phyloP scores from a whole-genome alignment of 257 asterid species.

The Nicotiana obtusifolia region DNA sequence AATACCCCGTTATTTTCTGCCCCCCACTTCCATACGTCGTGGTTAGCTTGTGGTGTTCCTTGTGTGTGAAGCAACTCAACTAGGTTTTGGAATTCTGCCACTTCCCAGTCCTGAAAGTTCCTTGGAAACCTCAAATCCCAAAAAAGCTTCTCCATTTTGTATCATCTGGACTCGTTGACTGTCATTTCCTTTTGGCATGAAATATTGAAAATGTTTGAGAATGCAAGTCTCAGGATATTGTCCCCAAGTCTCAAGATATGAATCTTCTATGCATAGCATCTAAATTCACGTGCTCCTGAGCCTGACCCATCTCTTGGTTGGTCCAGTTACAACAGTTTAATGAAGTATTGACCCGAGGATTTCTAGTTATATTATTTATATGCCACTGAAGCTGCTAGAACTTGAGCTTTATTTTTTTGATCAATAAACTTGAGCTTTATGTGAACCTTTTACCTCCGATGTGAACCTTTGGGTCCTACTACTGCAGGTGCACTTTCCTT shows the following conservation, averaged over 20 bases:
- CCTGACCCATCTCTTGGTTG: not conserved
- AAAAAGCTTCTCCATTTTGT: too few species aligned
- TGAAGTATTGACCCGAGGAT: not conserved
- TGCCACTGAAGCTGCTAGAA: not conserved
- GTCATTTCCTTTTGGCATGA: too few species aligned
- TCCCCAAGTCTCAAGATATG: not conserved
- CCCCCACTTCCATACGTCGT: too few species aligned
- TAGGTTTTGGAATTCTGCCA: too few species aligned
- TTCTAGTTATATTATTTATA: not conserved
- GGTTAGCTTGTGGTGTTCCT: too few species aligned
- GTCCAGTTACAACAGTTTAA: not conserved
- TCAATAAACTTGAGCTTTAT: not conserved
- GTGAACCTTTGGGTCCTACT: not conserved
- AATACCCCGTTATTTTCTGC: too few species aligned
- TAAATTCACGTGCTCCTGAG: not conserved
- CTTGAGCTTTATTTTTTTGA: not conserved
- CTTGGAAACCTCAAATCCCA: too few species aligned
- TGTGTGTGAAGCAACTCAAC: too few species aligned
- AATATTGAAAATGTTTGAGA: too few species aligned
- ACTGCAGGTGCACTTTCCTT: conserved; percentile 85
- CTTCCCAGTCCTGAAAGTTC: too few species aligned
- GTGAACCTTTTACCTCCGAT: not conserved
- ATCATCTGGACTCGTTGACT: too few species aligned
- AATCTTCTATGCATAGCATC: not conserved
- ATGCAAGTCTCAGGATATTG: too few species aligned